Evolutionary conservation across 495 filamentous ascomycete genomes (phyloP).

Genomic region (Aspergillus cavernicola): DNA sequence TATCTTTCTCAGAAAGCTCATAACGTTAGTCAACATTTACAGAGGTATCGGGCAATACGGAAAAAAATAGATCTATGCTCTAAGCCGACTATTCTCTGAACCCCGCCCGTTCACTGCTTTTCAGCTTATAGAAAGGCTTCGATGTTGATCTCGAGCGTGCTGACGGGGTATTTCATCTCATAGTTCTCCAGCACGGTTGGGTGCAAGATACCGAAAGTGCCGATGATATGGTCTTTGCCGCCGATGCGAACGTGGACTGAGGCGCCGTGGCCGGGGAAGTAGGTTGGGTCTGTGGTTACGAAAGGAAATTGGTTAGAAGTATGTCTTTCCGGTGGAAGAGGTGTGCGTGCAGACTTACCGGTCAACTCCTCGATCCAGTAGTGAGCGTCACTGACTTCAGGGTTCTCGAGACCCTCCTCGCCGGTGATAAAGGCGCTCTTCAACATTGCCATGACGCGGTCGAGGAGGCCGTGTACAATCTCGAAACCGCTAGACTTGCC

Average conservation of each 20-base stretch:
- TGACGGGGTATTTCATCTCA: constrained; percentile 90
- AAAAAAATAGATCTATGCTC: constrained; percentile 9
- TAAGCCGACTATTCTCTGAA: neutral
- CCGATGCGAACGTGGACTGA: constrained; percentile 69
- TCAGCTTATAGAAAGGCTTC: constrained; percentile 77
- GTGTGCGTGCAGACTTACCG: constrained; percentile 42
- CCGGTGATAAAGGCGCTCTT: constrained; percentile 71
- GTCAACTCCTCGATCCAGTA: constrained; percentile 95
- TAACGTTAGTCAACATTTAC: neutral
- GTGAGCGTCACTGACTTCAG: constrained; percentile 50
- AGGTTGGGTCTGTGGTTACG: constrained; percentile 63
- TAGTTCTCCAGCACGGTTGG: constrained; percentile 91
- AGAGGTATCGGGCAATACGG: constrained; percentile 5
- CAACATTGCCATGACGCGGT: constrained; percentile 90
- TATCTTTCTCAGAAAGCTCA: too few relatives aligned
- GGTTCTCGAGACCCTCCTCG: constrained; percentile 64
- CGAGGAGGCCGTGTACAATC: constrained; percentile 88
- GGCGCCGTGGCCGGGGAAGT: constrained; percentile 86
- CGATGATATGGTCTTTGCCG: constrained; percentile 69
- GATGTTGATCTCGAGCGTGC: constrained; percentile 91
- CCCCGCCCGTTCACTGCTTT: neutral
- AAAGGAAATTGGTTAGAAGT: constrained; percentile 8
- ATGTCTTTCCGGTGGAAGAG: neutral
- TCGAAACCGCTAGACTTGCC: constrained; percentile 97
- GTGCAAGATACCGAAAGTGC: constrained; percentile 89